A percentile compares a stretch with the other conserved stretches of the same genome.
phyloP scores from a whole-genome alignment of 2,329 filamentous ascomycete species.

The Esteya vermicola region DNA sequence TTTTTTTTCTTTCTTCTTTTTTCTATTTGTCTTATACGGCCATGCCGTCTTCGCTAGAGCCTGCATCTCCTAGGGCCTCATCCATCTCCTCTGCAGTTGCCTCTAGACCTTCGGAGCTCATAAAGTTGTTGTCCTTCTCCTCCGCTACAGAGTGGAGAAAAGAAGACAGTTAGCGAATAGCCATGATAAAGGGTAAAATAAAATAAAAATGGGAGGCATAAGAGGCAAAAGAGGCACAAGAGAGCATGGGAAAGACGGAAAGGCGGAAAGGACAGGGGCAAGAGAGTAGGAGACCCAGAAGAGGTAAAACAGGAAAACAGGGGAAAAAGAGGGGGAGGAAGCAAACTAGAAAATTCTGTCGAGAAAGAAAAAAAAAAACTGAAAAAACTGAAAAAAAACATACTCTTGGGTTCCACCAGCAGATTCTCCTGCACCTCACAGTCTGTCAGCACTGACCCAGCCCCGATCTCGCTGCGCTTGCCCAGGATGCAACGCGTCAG shows the following conservation, averaged over 20 bases:
- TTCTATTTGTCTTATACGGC: neutral
- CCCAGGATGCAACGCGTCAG: slow-evolving; percentile 82
- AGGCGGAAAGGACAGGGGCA: neutral
- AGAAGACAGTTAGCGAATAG: neutral
- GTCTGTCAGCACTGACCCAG: slow-evolving; percentile 64
- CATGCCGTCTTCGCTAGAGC: slow-evolving; percentile 1
- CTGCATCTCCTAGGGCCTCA: slow-evolving; percentile 22
- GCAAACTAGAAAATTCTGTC: too few relatives aligned
- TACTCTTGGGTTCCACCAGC: slow-evolving; percentile 65
- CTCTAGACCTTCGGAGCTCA: slow-evolving; percentile 52
- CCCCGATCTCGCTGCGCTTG: slow-evolving; percentile 67
- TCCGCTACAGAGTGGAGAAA: slow-evolving; percentile 33
- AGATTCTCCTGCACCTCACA: slow-evolving; percentile 89
- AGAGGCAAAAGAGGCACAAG: neutral
- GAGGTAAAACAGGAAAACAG: slow-evolving; percentile 10
- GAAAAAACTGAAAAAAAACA: slow-evolving; percentile 18
- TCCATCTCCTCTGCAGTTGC: slow-evolving; percentile 49
- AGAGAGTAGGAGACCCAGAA: neutral
- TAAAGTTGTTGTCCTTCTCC: slow-evolving; percentile 52
- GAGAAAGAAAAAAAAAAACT: slow-evolving; percentile 11
- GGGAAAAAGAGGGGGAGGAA: neutral
- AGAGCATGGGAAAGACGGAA: neutral
- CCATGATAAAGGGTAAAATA: neutral
- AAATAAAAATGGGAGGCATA: neutral
- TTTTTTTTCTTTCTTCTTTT: neutral